Evolutionary conservation across 1,284 basidiomycete genomes (phyloP), one percentile per base, ranked within the genome.

Genomic region (Lentinula novae-zelandiae): DNA sequence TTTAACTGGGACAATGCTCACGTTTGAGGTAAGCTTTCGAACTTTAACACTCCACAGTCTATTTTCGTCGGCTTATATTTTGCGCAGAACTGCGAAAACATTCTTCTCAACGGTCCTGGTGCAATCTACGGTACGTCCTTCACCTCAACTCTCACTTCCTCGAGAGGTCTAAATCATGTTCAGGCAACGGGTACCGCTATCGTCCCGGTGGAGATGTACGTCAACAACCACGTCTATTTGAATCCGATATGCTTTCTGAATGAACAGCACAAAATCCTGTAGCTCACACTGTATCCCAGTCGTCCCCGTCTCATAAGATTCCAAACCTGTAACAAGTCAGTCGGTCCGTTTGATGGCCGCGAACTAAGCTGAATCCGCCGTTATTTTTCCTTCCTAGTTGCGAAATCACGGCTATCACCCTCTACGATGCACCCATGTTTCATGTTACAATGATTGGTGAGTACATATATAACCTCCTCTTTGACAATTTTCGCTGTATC

Each of bases 31-130:
- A 9, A 38, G 36, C 36, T 38, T 38, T 38, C 1, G 59, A 34
- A 53, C 7, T 12, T 38, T 9, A 12, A 38, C 1, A n/a, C n/a
- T 44, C n/a, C 6, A 2, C 4, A 50, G 10, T 6, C 1, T 13
- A 38, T 27, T 4, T 27, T 27, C 27, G 36, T 8, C 12, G 7
- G 12, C 51, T 27, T 22, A 15, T 5, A 5, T 38, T 10, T 50
- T 56, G 12, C 22, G 17, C 40, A 66, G 67, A 63, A 68, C 40
- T 66, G 66, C 60, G 50, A 67, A 31, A 65, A 65, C 49, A 67
- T 69, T 34, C 50, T 68, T 15, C 50, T 67, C 2, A 59, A 66
- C 39, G 67, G 66, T 10, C 63, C 63, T 31, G 67, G 67, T n/a
- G 60, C 64, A 8, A 67, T 68, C 22, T 67, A 53, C 49, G 67